Percentiles rank a stretch among this genome's conserved stretches.
phyloP scores from a whole-genome alignment of 2,329 filamentous ascomycete genomes.

The Pseudogymnoascus sp. region DNA sequence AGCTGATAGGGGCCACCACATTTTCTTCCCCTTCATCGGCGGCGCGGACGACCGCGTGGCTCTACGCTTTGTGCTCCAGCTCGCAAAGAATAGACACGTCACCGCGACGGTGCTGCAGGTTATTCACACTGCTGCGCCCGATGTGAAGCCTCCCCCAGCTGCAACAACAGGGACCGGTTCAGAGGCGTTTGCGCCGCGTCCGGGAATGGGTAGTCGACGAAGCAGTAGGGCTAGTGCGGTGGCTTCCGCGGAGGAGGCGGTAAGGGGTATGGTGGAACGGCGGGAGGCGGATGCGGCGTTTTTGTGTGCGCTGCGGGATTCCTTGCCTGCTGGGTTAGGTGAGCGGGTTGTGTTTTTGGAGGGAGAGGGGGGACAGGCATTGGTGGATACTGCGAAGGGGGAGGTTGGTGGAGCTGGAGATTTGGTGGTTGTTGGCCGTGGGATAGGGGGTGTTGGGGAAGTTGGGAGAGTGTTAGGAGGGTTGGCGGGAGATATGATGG shows the following conservation, averaged over 20 bases:
- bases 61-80: conserved; percentile 72
- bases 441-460: conserved; percentile 14
- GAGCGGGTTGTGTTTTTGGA: conserved; percentile 49
- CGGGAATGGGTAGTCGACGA: conserved; percentile 10
- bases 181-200: conserved; percentile 1
- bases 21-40: conserved; percentile 84
- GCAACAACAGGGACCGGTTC: background rate
- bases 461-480: background rate
- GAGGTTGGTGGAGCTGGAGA: conserved; percentile 65
- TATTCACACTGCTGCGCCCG: conserved; percentile 24
- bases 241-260: conserved; percentile 21
- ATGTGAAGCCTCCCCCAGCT: conserved; percentile 9
- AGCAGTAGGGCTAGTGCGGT: conserved; percentile 4
- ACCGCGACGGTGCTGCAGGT: conserved; percentile 69
- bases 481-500: background rate
- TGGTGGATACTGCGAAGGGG: conserved; percentile 45
- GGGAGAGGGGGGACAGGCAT: conserved; percentile 33
- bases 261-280: background rate
- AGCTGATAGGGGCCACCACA: conserved; percentile 64
- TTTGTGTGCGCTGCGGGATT: conserved; percentile 50
- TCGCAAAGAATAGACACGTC: conserved; percentile 71
- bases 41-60: conserved; percentile 75
- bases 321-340: conserved; percentile 43
- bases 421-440: conserved; percentile 58
- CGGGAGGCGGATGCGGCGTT: conserved; percentile 44